phyloP scores from a whole-genome alignment of 129 eudicot genomes.

The Logfia minima region DNA sequence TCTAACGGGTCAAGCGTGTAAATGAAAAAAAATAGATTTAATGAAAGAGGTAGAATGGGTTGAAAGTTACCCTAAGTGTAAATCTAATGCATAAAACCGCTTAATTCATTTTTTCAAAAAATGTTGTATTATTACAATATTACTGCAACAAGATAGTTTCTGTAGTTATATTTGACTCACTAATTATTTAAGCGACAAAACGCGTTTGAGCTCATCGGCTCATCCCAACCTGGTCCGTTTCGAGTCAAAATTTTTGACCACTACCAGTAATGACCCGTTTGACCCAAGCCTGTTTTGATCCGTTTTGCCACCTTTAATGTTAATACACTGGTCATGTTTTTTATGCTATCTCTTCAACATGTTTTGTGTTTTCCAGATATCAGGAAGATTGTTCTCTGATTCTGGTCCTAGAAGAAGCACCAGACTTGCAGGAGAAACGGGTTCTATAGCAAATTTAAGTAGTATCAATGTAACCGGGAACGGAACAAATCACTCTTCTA shows the following conservation, averaged over 20 bases:
- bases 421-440: constrained; percentile 85
- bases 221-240: background rate
- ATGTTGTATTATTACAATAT: background rate
- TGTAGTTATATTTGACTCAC: background rate
- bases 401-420: constrained; percentile 92
- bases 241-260: background rate
- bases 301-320: background rate
- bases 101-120: background rate
- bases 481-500: constrained; percentile 67
- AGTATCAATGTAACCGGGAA: constrained; percentile 50
- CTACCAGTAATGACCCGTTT: background rate
- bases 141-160: background rate
- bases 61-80: background rate
- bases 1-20: background rate
- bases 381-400: constrained; percentile 95
- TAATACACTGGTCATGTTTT: background rate
- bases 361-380: constrained; percentile 52
- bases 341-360: constrained; percentile 13
- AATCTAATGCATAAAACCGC: background rate
- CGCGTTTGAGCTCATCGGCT: background rate
- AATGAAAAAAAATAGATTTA: background rate
- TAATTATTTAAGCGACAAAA: background rate
- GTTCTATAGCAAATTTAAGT: constrained; percentile 43
- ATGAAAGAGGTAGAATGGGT: background rate
- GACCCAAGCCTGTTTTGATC: background rate